These are phyloP conservation scores for Fraxinus sp. DNA, from an alignment of 305 asterid species.

Conservation along the genomic window DNA sequence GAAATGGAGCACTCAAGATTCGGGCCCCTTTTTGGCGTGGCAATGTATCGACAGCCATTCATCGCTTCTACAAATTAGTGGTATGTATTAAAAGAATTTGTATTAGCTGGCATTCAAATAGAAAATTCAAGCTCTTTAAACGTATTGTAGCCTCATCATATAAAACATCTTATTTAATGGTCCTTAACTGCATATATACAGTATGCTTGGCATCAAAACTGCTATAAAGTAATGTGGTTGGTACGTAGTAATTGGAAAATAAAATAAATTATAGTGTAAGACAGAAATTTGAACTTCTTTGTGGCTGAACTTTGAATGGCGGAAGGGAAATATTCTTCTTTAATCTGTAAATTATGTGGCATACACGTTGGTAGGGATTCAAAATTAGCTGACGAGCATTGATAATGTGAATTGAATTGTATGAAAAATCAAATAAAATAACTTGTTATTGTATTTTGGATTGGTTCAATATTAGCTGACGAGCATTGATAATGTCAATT, in stretches of 20 bases:
- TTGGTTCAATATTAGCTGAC: background rate
- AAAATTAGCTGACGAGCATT: background rate
- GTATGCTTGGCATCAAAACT: background rate
- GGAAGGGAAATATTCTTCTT: background rate
- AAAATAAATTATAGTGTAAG: background rate
- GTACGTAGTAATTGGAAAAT: background rate
- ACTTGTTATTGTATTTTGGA: background rate
- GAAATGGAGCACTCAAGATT: background rate
- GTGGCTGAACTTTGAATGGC: background rate
- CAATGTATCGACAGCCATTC: constrained; percentile 22
- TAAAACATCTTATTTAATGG: constrained; percentile 9
- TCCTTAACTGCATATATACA: background rate
- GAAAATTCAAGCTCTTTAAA: background rate
- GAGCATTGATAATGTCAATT: background rate
- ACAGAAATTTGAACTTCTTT: background rate
- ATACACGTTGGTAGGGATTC: background rate
- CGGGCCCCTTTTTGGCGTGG: constrained; percentile 18
- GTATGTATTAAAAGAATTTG: background rate
- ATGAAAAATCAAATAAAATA: too few species aligned
- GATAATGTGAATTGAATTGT: background rate
- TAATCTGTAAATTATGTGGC: background rate
- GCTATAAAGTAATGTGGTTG: background rate
- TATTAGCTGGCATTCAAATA: background rate
- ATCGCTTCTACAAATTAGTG: constrained; percentile 17
- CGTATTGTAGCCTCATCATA: background rate